A percentile compares a stretch with the other conserved stretches of the same genome.
phyloP scores from a whole-genome alignment of 495 filamentous ascomycete species.

The Terfezia boudieri region DNA sequence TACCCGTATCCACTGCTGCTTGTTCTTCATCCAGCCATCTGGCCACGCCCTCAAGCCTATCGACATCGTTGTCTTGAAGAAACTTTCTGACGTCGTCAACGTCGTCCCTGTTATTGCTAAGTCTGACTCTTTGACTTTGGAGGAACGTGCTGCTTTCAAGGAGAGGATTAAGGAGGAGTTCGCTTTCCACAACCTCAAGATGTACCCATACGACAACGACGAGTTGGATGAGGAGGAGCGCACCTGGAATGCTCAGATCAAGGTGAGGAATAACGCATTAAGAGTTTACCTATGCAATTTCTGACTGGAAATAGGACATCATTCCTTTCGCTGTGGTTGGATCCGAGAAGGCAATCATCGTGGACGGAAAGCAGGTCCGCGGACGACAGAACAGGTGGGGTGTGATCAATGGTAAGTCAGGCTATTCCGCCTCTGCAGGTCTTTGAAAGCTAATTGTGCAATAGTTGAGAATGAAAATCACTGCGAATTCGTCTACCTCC shows the following conservation, averaged over 20 bases:
- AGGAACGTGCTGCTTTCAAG: constrained; percentile 91
- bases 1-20: constrained; percentile 95
- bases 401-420: constrained; percentile 49
- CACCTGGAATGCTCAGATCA: constrained; percentile 80
- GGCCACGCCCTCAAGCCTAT: constrained; percentile 96
- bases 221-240: constrained; percentile 96
- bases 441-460: not conserved
- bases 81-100: constrained; percentile 96
- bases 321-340: constrained; percentile 97
- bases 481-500: constrained; percentile 96
- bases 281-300: not conserved
- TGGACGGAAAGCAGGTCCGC: constrained; percentile 93
- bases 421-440: not conserved
- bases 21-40: constrained; percentile 98
- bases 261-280: constrained; percentile 33
- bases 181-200: constrained; percentile 96
- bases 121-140: constrained; percentile 84
- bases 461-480: constrained; percentile 90
- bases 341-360: constrained; percentile 90
- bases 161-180: constrained; percentile 99
- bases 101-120: constrained; percentile 98
- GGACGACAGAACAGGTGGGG: constrained; percentile 98
- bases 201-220: constrained; percentile 99
- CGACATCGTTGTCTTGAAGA: constrained; percentile 97
- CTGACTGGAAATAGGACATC: constrained; percentile 37